Base-by-base conservation (phyloP, 768 basidiomycete species). In the Lactifluus piperatus region DNA sequence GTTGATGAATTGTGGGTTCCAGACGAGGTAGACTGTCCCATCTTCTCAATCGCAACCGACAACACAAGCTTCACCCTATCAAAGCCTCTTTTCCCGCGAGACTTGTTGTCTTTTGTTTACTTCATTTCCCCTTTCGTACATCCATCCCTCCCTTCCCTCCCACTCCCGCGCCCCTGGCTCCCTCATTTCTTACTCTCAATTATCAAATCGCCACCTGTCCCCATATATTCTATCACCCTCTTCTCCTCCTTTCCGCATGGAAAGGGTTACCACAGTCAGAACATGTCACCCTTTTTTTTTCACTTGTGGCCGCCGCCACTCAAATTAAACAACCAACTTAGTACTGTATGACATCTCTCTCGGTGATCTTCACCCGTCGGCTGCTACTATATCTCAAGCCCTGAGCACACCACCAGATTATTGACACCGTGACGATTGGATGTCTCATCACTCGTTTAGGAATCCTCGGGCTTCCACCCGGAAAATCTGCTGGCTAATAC, bases 21-120 rank as follows among this genome's bases (percentile, higher is more conserved):
- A 20, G 59, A 60, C 49, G 59, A 60, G 54, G 59, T 54, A 51
- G 59, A 55, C 54, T 60, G 56, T 27, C 59, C 59, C 59, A 60
- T 60, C 49, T 60, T 60, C 59, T 34, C 6, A 34, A 34, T 30
- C 30, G 54, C 43, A 41, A 51, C 58, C 54, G 53, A 52, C 41
- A 41, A 50, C 48, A 29, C 43, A 37, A 20, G 41, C 30, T 39
- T 11, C 47, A 37, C 46, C 37, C 45, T 49, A 41, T 54, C 47
- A n/a, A n/a, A n/a, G n/a, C n/a, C n/a, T n/a, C 34, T 37, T 37
- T 46, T 46, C 43, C 32, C 56, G 54, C 54, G 57, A 32, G 37
- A 58, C 53, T 47, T 32, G 30, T 56, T 50, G 56, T 10, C 5
- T 1, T 0, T n/a, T 55, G 30, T 55, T 34, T 34, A 11, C 34